Conservation (phyloP, 1,284 basidiomycete genomes). For the Pyrrhoderma lamaoense region DNA sequence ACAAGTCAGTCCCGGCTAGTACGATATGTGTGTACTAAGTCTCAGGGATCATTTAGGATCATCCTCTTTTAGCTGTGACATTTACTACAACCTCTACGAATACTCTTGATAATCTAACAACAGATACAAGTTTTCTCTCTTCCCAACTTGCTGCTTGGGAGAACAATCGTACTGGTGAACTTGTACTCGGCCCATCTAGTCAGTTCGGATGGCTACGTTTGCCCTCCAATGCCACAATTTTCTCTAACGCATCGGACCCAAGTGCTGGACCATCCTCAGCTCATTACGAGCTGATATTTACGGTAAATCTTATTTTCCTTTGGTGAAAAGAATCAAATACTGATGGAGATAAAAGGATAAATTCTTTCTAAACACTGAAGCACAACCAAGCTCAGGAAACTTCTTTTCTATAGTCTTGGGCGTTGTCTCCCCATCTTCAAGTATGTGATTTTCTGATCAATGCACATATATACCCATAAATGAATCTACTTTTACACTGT, state of each 20-base stretch:
- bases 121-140: slow-evolving; percentile 22
- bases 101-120: slow-evolving; percentile 23
- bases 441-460: too few relatives aligned
- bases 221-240: slow-evolving; percentile 26
- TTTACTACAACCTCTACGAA: slow-evolving; percentile 28
- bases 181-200: slow-evolving; percentile 15
- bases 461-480: slow-evolving; percentile 18
- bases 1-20: slow-evolving; percentile 20
- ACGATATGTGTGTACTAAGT: not conserved
- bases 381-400: too few relatives aligned
- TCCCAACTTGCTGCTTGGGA: slow-evolving; percentile 25
- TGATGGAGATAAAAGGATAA: not conserved
- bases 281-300: slow-evolving; percentile 14
- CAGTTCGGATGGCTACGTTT: slow-evolving; percentile 28
- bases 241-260: slow-evolving; percentile 28
- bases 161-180: slow-evolving; percentile 23
- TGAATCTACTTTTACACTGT: slow-evolving; percentile 17
- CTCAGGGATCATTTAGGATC: slow-evolving; percentile 24
- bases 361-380: too few relatives aligned
- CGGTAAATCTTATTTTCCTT: slow-evolving; percentile 6
- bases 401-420: too few relatives aligned
- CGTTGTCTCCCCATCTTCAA: too few relatives aligned
- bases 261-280: slow-evolving; percentile 27
- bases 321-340: not conserved
- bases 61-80: slow-evolving; percentile 25